phyloP scores from a whole-genome alignment of 805 yeast species.

The Hanseniaspora occidentalis region DNA sequence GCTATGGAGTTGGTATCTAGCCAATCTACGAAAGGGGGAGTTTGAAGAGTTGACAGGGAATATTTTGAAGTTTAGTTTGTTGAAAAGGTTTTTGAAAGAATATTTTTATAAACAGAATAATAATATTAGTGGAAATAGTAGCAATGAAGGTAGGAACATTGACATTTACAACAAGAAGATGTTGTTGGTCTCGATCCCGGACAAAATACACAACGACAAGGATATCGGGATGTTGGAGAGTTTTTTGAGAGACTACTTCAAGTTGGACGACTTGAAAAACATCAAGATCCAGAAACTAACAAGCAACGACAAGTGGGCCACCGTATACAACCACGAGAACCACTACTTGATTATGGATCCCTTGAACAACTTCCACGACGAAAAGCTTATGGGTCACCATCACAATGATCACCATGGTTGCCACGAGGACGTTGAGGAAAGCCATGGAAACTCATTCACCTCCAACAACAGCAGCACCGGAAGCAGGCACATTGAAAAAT shows the following conservation, averaged over 20 bases:
- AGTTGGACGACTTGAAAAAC: slow-evolving; percentile 16
- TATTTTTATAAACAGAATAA: too few species aligned
- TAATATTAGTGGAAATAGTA: too few species aligned
- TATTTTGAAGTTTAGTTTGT: slow-evolving; percentile 15
- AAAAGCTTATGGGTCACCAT: slow-evolving; percentile 3
- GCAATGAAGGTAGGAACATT: slow-evolving; percentile 3
- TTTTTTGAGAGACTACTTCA: slow-evolving; percentile 22
- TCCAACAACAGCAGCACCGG: background rate
- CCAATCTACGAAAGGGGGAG: slow-evolving; percentile 24
- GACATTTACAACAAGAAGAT: slow-evolving; percentile 13
- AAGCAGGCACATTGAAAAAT: background rate
- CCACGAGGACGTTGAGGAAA: slow-evolving; percentile 1
- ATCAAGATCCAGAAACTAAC: slow-evolving; percentile 22
- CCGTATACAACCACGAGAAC: slow-evolving; percentile 20
- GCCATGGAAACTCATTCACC: background rate
- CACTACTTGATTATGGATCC: slow-evolving; percentile 22
- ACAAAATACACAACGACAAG: slow-evolving; percentile 14
- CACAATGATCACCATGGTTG: slow-evolving; percentile 2
- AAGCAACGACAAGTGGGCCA: slow-evolving; percentile 1
- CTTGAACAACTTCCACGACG: slow-evolving; percentile 14
- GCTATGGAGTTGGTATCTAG: slow-evolving; percentile 27
- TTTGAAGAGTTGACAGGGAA: slow-evolving; percentile 25
- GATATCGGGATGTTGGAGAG: slow-evolving; percentile 20
- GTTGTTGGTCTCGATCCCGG: slow-evolving; percentile 23
- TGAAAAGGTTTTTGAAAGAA: slow-evolving; percentile 20